Evolutionary conservation across 2,329 filamentous ascomycete genomes (phyloP).

Genomic region (Phaeosphaeria sp.): DNA sequence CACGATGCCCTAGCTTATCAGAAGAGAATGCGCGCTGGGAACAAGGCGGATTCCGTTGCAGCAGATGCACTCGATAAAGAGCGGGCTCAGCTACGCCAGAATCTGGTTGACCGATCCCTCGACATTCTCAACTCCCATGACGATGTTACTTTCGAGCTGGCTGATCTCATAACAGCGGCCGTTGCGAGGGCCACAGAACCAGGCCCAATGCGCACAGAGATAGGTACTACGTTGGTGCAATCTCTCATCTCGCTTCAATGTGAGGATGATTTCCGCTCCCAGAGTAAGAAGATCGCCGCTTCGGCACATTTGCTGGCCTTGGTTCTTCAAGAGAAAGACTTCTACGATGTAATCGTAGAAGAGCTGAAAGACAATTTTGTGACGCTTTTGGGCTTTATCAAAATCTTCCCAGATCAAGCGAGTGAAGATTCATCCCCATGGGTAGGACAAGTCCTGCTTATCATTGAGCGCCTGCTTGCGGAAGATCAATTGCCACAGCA

Average conservation of each 20-base stretch:
- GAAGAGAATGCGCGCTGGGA: conserved; percentile 40
- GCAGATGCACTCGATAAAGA: conserved; percentile 81
- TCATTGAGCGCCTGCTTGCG: conserved; percentile 88
- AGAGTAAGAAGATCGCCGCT: conserved; percentile 77
- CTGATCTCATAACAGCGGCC: conserved; percentile 82
- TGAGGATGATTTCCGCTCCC: conserved; percentile 61
- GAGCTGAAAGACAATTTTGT: conserved; percentile 78
- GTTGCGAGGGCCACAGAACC: conserved; percentile 67
- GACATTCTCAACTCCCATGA: conserved; percentile 90
- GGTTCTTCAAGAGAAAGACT: conserved; percentile 80
- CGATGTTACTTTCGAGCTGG: conserved; percentile 86
- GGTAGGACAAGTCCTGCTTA: conserved; percentile 88
- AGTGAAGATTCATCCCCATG: conserved; percentile 85
- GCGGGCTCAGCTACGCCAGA: conserved; percentile 73
- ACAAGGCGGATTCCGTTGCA: conserved; percentile 57
- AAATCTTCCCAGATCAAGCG: conserved; percentile 69
- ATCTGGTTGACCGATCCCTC: conserved; percentile 86
- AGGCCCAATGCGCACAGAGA: conserved; percentile 69
- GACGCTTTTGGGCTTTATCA: conserved; percentile 80
- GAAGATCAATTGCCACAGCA: conserved; percentile 83
- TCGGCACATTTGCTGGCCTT: conserved; percentile 92
- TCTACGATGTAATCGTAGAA: conserved; percentile 78
- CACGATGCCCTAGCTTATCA: conserved; percentile 42
- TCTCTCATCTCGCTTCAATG: conserved; percentile 75
- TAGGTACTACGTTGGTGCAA: conserved; percentile 81